A percentile compares a stretch with the other conserved stretches of the same genome.
These are phyloP conservation scores for Coelomomyces lativittatus DNA, from an alignment of 371 early-diverging fungal genomes.

Conservation along the genomic window DNA sequence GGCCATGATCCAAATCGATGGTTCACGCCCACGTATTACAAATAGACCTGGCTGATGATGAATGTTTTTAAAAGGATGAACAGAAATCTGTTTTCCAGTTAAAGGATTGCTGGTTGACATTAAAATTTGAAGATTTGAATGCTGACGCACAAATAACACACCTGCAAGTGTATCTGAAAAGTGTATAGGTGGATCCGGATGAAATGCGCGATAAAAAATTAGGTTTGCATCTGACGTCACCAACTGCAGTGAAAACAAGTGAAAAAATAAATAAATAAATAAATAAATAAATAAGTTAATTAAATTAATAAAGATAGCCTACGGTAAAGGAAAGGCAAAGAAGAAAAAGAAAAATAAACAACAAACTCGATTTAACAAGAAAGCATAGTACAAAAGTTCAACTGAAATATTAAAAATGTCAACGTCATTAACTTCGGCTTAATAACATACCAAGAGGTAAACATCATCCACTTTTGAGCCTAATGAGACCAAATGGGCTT, in stretches of 20 bases:
- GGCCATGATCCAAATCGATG: too few relatives aligned
- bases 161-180: too few relatives aligned
- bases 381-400: neutral
- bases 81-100: slow-evolving; percentile 1
- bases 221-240: neutral
- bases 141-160: too few relatives aligned
- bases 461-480: neutral
- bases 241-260: too few relatives aligned
- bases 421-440: neutral
- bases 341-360: too few relatives aligned
- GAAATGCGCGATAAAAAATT: neutral
- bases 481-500: neutral
- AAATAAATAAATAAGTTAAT: too few relatives aligned
- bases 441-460: neutral
- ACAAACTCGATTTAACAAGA: too few relatives aligned
- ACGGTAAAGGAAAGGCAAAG: too few relatives aligned
- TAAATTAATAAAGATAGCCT: too few relatives aligned
- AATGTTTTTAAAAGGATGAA: slow-evolving; percentile 47
- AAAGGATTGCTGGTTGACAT: neutral
- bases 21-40: slow-evolving; percentile 37
- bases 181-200: too few relatives aligned
- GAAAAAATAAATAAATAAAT: too few relatives aligned
- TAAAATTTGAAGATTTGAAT: neutral
- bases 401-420: neutral
- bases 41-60: slow-evolving; percentile 70